Conservation (phyloP, 2,329 filamentous ascomycete species). For the Aspergillus caelatus region DNA sequence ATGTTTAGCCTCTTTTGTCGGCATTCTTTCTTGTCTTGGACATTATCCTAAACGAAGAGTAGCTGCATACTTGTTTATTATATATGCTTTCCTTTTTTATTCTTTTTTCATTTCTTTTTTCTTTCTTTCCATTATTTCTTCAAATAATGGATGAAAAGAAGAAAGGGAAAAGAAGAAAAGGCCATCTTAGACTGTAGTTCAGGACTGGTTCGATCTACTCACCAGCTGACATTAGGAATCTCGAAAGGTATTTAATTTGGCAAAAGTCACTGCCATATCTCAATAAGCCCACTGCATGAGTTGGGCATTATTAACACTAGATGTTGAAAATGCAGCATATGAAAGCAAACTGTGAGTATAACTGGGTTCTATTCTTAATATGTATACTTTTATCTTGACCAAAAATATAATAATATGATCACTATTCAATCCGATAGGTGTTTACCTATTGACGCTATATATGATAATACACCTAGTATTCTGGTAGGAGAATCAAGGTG, state of each 20-base stretch:
- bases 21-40: background rate
- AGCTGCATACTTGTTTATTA: conserved; percentile 3
- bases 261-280: background rate
- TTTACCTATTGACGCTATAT: background rate
- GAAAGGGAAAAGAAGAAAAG: background rate
- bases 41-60: background rate
- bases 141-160: background rate
- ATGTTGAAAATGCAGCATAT: background rate
- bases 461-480: background rate
- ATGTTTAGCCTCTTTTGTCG: background rate
- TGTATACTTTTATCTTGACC: background rate
- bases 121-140: background rate
- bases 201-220: background rate
- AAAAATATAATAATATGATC: background rate
- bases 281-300: background rate
- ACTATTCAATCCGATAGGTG: background rate
- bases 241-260: background rate
- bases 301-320: background rate
- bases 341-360: background rate
- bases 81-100: background rate
- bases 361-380: background rate
- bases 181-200: background rate
- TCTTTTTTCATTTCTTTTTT: too few relatives aligned
- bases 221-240: background rate
- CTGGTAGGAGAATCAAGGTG: background rate